Evolutionary conservation across 2,329 filamentous ascomycete species (phyloP), one percentile per base, ranked within the genome.

Genomic region (Fusarium newnesense): DNA sequence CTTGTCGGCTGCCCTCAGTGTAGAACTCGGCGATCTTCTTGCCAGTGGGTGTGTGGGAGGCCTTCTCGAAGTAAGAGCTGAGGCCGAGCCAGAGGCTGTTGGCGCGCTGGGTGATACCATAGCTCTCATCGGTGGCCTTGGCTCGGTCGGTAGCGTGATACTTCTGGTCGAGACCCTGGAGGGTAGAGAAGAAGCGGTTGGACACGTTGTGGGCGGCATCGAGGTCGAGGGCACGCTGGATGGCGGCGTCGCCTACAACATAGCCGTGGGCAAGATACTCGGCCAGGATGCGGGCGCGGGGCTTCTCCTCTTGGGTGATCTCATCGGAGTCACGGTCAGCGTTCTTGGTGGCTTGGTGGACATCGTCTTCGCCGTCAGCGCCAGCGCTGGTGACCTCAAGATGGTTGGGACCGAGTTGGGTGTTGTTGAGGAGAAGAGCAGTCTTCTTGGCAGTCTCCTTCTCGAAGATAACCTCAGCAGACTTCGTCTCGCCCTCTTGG

Each of bases 251-350:
- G 36, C 89, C 95, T 74, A 98, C 87, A 43, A 91, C 89, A 85
- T 99, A 99, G 76, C 96, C 96, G 79, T 98, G 94, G 16, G 96
- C 95, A 39, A 99, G 92, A 84, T 98, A 98, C 86, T 99, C 96
- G 74, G 96, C 96, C 57, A 98, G 84, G 82, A 99, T 97, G 78
- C 96, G 94, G 44, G 93, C 91, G 78, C 95, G 93, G 21, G 96
- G 96, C 89, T 99, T 99, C 87, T 98, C 95, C 84, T 99, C 96
- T 81, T 99, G 96, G 19, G 92, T 91, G 78, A 98, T 91, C 77
- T 95, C 90, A 77, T 94, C 87, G 58, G 84, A 84, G 80, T 90
- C 87, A 68, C 86, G 87, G 68, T 91, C 89, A 64, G 84, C 83
- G 75, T 88, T 87, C 67, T 87, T 85, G 68, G 85, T 86, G 40